Percentiles rank a stretch among this genome's conserved stretches.
These are phyloP conservation scores for Corymbia calophylla DNA, from an alignment of 441 rosid genomes.

Conservation along the genomic window DNA sequence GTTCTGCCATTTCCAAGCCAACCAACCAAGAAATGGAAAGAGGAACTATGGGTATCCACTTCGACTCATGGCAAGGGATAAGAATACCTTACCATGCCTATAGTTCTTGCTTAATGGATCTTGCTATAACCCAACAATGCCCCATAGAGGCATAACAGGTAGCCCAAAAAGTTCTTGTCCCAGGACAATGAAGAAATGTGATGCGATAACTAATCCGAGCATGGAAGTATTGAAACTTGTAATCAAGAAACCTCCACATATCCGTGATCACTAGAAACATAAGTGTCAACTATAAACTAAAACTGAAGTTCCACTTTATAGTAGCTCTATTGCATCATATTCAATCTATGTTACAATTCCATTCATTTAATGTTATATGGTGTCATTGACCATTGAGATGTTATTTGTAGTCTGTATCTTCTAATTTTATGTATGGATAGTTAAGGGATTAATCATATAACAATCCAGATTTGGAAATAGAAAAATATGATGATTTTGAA, in stretches of 20 bases:
- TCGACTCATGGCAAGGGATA: background rate
- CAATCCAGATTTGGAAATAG: background rate
- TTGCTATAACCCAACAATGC: background rate
- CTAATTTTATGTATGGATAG: background rate
- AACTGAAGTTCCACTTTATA: background rate
- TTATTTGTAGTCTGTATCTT: background rate
- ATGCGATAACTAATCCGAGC: background rate
- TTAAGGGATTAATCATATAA: background rate
- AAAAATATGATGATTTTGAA: background rate
- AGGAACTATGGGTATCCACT: background rate
- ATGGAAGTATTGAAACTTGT: fast-evolving
- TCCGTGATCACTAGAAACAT: background rate
- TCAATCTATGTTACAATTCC: background rate
- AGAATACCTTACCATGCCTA: background rate
- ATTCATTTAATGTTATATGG: background rate
- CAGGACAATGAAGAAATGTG: background rate
- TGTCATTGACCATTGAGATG: background rate
- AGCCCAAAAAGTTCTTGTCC: background rate
- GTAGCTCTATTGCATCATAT: background rate
- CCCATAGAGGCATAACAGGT: background rate
- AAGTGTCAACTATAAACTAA: background rate
- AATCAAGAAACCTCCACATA: background rate
- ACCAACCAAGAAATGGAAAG: background rate
- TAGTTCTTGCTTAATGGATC: background rate
- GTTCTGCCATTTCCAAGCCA: background rate